Evolutionary conservation across 495 filamentous ascomycete genomes (phyloP).

Genomic region (Parathielavia appendiculata): DNA sequence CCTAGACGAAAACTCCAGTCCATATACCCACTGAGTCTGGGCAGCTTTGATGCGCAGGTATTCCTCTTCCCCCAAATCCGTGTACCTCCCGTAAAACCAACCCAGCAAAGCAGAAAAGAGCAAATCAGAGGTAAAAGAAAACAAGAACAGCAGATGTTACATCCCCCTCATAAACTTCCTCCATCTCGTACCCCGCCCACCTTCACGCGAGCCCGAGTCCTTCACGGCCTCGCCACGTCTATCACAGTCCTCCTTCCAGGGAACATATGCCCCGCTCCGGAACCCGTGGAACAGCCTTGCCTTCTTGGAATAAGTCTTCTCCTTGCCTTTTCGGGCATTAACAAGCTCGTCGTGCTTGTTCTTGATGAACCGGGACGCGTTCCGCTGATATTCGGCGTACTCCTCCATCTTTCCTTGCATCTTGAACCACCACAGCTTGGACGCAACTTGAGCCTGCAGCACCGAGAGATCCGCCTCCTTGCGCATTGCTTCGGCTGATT

Average conservation of each 20-base stretch:
- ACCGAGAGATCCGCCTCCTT: constrained; percentile 32
- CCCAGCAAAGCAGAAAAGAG: too few relatives aligned
- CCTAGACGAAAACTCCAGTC: constrained; percentile 4
- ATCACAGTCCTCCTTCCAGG: neutral
- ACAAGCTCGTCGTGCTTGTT: constrained; percentile 25
- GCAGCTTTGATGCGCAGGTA: constrained; percentile 1
- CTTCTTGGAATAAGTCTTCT: neutral
- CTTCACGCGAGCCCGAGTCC: neutral
- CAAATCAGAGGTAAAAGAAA: neutral
- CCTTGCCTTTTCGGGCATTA: neutral
- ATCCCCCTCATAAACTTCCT: constrained; percentile 20
- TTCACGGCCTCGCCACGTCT: constrained; percentile 2
- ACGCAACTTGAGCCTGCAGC: constrained; percentile 40
- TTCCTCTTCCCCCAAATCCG: neutral
- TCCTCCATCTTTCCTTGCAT: constrained; percentile 39
- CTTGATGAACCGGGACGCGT: constrained; percentile 35
- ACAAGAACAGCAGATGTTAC: neutral
- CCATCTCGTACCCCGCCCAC: constrained; percentile 17
- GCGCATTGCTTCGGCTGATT: constrained; percentile 26
- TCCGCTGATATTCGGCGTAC: constrained; percentile 37
- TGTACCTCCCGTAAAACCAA: constrained; percentile 3
- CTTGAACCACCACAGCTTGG: constrained; percentile 47
- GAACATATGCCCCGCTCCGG: neutral
- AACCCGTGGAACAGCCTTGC: neutral
- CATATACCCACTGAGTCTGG: constrained; percentile 1